Evolutionary conservation across 257 asterid species (phyloP).

Genomic region (Cruciata laevipes): DNA sequence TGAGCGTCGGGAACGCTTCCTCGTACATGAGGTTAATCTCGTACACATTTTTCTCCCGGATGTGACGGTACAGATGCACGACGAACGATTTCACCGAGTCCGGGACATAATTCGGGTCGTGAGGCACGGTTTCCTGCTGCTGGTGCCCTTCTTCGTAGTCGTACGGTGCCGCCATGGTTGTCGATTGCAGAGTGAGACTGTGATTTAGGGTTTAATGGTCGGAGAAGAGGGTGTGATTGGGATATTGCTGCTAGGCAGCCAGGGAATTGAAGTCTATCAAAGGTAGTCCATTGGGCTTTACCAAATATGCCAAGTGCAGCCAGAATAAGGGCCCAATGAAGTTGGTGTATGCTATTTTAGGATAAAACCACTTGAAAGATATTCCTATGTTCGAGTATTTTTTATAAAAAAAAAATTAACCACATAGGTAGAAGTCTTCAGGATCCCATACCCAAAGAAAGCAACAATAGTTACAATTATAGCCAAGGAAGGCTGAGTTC

Average conservation of each 20-base stretch:
- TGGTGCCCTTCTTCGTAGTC: constrained; percentile 43
- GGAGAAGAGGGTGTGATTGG: neutral
- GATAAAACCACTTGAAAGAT: too few relatives aligned
- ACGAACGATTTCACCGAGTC: constrained; percentile 89
- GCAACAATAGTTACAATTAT: too few relatives aligned
- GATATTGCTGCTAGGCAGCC: neutral
- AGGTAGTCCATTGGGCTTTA: neutral
- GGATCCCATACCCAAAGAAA: too few relatives aligned
- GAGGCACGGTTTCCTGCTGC: constrained; percentile 33
- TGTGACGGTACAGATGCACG: constrained; percentile 84
- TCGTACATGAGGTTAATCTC: constrained; percentile 98
- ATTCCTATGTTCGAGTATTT: too few relatives aligned
- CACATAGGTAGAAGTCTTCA: too few relatives aligned
- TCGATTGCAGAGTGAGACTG: neutral
- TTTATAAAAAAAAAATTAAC: too few relatives aligned
- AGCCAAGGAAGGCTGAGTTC: too few relatives aligned
- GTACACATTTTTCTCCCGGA: constrained; percentile 91
- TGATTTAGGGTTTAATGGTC: constrained; percentile 11
- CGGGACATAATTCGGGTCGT: constrained; percentile 84
- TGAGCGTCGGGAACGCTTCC: constrained; percentile 72
- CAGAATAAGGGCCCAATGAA: too few relatives aligned
- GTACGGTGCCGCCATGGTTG: constrained; percentile 52
- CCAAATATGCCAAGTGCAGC: too few relatives aligned
- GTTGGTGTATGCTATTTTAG: too few relatives aligned
- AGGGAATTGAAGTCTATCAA: neutral